Conservation (phyloP, 75 land plant genomes). For the Picea sitchensis region DNA sequence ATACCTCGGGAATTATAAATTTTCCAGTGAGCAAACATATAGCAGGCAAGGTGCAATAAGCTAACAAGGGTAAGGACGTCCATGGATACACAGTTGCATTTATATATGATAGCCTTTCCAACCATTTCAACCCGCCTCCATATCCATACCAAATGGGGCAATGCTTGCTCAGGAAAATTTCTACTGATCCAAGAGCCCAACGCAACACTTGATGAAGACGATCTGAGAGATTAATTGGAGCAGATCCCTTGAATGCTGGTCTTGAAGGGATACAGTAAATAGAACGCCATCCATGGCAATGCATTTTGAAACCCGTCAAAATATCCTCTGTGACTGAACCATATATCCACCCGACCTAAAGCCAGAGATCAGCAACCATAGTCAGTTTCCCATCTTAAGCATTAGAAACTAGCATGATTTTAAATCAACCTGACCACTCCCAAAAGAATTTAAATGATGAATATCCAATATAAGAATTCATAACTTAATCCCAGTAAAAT, state of each 20-base stretch:
- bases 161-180: conserved; percentile 64
- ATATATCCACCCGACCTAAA: conserved; percentile 82
- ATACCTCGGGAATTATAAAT: conserved; percentile 65
- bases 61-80: conserved; percentile 65
- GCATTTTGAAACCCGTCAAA: conserved; percentile 73
- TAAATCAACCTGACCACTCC: background rate
- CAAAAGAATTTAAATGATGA: background rate
- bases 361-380: background rate
- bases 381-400: background rate
- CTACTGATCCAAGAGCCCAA: conserved; percentile 82
- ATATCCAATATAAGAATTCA: background rate
- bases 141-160: conserved; percentile 88
- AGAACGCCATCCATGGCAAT: conserved; percentile 76
- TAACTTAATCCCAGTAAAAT: too few species aligned
- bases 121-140: conserved; percentile 53
- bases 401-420: background rate
- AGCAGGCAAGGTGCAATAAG: conserved; percentile 73
- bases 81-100: conserved; percentile 63
- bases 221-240: conserved; percentile 70
- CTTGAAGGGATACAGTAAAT: conserved; percentile 66
- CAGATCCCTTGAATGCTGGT: conserved; percentile 75
- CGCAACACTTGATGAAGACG: conserved; percentile 70
- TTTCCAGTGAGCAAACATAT: conserved; percentile 68
- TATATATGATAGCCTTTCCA: conserved; percentile 68
- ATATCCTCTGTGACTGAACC: conserved; percentile 81